These are phyloP conservation scores for Saccharomycopsis sp. DNA, from an alignment of 805 yeast genomes.

Conservation along the genomic window DNA sequence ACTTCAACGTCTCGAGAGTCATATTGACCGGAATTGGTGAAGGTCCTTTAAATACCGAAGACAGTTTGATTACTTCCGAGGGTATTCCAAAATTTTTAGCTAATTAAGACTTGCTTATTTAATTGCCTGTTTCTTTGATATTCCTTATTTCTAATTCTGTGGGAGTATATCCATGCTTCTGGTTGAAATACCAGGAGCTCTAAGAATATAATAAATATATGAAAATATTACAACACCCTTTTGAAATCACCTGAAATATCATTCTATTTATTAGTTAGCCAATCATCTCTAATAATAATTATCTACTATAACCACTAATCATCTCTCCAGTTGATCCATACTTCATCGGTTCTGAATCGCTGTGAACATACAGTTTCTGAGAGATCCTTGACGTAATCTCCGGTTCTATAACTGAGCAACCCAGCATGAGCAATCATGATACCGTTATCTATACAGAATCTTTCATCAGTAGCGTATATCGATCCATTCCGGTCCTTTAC, in stretches of 20 bases:
- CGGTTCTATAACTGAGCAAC: constrained; percentile 74
- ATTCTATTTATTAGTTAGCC: neutral
- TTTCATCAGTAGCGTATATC: constrained; percentile 92
- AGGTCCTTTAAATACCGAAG: constrained; percentile 66
- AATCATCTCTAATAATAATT: too few species aligned
- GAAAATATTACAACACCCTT: neutral
- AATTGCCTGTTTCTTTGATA: too few species aligned
- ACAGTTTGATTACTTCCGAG: constrained; percentile 47
- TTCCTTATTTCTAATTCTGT: too few species aligned
- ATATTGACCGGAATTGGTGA: constrained; percentile 83
- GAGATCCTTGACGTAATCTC: constrained; percentile 49
- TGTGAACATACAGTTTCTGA: constrained; percentile 83
- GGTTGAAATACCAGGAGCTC: too few species aligned
- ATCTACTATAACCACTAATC: constrained; percentile 30
- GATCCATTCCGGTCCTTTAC: constrained; percentile 81
- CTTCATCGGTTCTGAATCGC: constrained; percentile 92
- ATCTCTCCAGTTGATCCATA: constrained; percentile 83
- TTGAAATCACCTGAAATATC: neutral
- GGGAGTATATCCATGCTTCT: too few species aligned
- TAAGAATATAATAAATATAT: too few species aligned
- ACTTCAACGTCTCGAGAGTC: constrained; percentile 54
- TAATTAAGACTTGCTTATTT: too few species aligned
- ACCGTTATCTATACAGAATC: constrained; percentile 96
- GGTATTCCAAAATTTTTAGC: constrained; percentile 50
- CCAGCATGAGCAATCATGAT: constrained; percentile 99